Percentiles rank a stretch among this genome's conserved stretches.
These are phyloP conservation scores for Penicillium coprophilum DNA, from an alignment of 495 filamentous ascomycete genomes.

Conservation along the genomic window DNA sequence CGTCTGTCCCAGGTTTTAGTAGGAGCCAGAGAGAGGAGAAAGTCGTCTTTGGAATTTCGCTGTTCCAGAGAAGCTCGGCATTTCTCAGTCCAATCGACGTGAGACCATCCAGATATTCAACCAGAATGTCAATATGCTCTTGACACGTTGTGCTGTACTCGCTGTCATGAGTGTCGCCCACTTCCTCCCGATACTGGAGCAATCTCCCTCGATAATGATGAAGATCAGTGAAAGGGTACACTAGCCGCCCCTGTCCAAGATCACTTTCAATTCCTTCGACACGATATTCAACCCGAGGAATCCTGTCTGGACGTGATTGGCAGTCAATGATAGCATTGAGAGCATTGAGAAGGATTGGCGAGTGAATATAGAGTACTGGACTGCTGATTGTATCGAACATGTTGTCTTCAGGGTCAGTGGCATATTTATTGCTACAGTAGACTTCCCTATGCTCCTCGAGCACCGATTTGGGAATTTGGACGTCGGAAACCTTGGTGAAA, in stretches of 20 bases:
- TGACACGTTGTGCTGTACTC: not conserved
- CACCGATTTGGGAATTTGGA: not conserved
- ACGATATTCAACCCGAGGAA: not conserved
- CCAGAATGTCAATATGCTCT: not conserved
- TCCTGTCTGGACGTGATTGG: not conserved
- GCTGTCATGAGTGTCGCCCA: not conserved
- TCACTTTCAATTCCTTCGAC: not conserved
- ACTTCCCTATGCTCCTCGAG: constrained; percentile 1
- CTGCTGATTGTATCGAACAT: not conserved
- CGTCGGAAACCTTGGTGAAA: not conserved
- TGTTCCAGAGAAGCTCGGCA: not conserved
- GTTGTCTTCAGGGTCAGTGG: not conserved
- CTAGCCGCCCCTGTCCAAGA: not conserved
- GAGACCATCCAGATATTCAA: not conserved
- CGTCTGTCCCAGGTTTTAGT: not conserved
- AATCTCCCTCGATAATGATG: not conserved
- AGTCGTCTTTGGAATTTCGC: not conserved
- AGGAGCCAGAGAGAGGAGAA: not conserved
- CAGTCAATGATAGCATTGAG: not conserved
- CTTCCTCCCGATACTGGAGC: not conserved
- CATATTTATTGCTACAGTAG: not conserved
- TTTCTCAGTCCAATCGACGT: not conserved
- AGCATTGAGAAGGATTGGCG: constrained; percentile 1
- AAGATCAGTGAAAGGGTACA: constrained; percentile 1
- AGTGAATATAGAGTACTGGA: not conserved